Evolutionary conservation across 2,329 filamentous ascomycete species (phyloP).

Genomic region (Fusarium robinianum): DNA sequence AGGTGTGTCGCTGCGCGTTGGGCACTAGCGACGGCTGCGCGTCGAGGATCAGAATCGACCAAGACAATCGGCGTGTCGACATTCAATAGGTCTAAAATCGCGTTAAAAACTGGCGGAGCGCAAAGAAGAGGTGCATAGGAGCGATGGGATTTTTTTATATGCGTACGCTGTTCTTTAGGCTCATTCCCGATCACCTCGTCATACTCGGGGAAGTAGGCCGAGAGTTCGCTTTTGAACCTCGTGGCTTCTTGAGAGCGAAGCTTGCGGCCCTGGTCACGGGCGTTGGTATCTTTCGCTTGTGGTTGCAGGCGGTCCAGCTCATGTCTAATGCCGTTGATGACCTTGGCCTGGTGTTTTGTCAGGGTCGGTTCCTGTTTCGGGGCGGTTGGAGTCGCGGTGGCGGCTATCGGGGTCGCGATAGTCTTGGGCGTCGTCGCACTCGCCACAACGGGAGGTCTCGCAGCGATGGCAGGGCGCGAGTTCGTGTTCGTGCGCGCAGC

Average conservation of each 20-base stretch:
- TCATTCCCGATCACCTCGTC: slow-evolving; percentile 91
- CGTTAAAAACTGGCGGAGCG: slow-evolving; percentile 16
- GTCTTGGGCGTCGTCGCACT: slow-evolving; percentile 16
- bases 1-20: slow-evolving; percentile 39
- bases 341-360: slow-evolving; percentile 61
- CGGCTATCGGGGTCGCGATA: slow-evolving; percentile 19
- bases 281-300: slow-evolving; percentile 48
- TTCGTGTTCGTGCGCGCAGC: slow-evolving; percentile 30
- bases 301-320: slow-evolving; percentile 63
- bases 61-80: slow-evolving; percentile 74
- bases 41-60: slow-evolving; percentile 56
- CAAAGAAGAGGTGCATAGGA: slow-evolving; percentile 3
- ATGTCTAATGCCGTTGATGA: slow-evolving; percentile 64
- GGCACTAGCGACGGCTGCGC: slow-evolving; percentile 32
- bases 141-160: slow-evolving; percentile 27
- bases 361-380: slow-evolving; percentile 38
- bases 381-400: slow-evolving; percentile 19
- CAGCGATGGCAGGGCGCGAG: slow-evolving; percentile 26
- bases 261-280: slow-evolving; percentile 69
- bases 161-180: slow-evolving; percentile 75
- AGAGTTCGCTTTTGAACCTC: slow-evolving; percentile 87
- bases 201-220: slow-evolving; percentile 90
- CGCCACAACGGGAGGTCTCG: slow-evolving; percentile 30
- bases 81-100: slow-evolving; percentile 68
- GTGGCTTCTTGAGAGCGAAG: slow-evolving; percentile 85